phyloP scores from a whole-genome alignment of 2,329 filamentous ascomycete genomes.

The Microcyclosporella mali region DNA sequence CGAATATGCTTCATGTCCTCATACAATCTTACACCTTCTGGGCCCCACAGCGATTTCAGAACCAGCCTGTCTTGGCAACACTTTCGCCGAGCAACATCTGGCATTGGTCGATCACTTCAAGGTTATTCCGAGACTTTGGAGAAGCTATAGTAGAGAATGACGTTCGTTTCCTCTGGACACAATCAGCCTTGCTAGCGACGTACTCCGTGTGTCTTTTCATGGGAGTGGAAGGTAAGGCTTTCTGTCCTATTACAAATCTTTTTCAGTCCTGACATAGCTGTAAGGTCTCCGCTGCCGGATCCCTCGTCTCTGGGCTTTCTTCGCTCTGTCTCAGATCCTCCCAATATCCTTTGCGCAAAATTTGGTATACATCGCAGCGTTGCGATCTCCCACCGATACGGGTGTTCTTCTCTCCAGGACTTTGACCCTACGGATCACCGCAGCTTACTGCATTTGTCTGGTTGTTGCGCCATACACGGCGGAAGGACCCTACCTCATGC shows the following conservation, averaged over 20 bases:
- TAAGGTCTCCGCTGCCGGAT: constrained; percentile 22
- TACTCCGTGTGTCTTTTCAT: constrained; percentile 25
- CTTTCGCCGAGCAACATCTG: constrained; percentile 15
- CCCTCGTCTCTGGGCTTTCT: constrained; percentile 29
- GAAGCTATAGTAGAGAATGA: constrained; percentile 25
- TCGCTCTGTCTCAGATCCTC: constrained; percentile 31
- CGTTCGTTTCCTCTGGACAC: constrained; percentile 22
- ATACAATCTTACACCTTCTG: constrained; percentile 29
- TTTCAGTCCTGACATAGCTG: neutral
- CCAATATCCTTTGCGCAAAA: constrained; percentile 32
- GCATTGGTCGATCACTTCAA: constrained; percentile 30
- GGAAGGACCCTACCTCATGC: constrained; percentile 11
- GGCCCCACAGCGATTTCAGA: constrained; percentile 8
- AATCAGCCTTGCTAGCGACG: constrained; percentile 23
- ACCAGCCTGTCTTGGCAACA: neutral
- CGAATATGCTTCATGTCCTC: constrained; percentile 32
- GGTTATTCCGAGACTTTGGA: constrained; percentile 30
- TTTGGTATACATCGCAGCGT: constrained; percentile 29
- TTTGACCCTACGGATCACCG: constrained; percentile 3
- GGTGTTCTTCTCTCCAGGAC: neutral
- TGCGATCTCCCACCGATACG: constrained; percentile 10
- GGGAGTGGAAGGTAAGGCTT: constrained; percentile 22
- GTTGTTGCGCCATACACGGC: constrained; percentile 6
- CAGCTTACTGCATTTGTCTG: constrained; percentile 15
- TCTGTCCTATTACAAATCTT: neutral